Evolutionary conservation across 306 rosid genomes (phyloP), one percentile per base, ranked within the genome.

Genomic region (Sphenostylis stenocarpa): DNA sequence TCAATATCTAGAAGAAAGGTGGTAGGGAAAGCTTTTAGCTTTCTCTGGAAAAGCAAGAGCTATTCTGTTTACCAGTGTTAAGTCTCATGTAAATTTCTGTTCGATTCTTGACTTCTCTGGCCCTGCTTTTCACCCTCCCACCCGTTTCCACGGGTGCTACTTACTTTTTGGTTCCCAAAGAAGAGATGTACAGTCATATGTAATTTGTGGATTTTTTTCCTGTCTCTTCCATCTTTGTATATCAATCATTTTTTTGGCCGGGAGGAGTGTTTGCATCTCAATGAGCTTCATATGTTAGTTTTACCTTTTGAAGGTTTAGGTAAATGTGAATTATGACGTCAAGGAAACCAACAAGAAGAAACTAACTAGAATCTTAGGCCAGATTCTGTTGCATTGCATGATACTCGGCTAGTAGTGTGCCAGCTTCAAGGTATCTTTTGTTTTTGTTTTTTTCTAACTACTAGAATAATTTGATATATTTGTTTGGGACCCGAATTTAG

Each of bases 21-120:
- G 86, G 43, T 38, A 38, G 92, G 89, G 67, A 93, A 84, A 83
- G 88, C 91, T 36, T 81, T 93, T 47, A 84, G 91, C 82, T 90
- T 89, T 74, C 84, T 93, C 15, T 80, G 90, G 85, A 93, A 89
- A 87, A 93, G 86, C 84, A 92, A 85, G 85, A 88, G 92, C 81
- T 90, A 86, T 70, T 93, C 97, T 51, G 86, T 90, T 74, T 90
- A 81, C 70, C 94, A 93, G 62, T 85, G 96, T 87, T 93, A 82
- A 79, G 73, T 24, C 63, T 68, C 60, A 29, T 51, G 92, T 87
- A 86, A 83, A 90, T 78, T 83, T 77, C 69, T 78, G 81, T 70
- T 55, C 85, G 82, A 62, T 78, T 83, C 81, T 71, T 66, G 64
- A 52, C 70, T 83, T 31, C 48, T 48, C 24, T 61, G 77, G 17